Percentiles rank a stretch among this genome's conserved stretches.
Conservation (phyloP, 1,139 yeast species). For the Hyphopichia buzzinii region DNA sequence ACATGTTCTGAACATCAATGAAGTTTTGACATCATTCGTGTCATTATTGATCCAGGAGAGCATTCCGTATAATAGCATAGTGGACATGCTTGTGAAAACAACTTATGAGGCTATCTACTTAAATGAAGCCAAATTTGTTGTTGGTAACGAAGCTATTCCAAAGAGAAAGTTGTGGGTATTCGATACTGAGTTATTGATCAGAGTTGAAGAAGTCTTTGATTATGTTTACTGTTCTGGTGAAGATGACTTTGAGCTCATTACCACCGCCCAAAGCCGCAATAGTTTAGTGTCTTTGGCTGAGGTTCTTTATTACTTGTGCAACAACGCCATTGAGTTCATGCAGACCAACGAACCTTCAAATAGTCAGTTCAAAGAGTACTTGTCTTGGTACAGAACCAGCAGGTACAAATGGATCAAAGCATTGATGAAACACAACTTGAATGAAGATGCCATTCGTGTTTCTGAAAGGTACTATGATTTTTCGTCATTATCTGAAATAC, state of each 20-base stretch:
- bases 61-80: slow-evolving; percentile 21
- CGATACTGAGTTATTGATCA: slow-evolving; percentile 33
- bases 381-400: slow-evolving; percentile 32
- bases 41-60: slow-evolving; percentile 18
- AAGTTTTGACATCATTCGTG: slow-evolving; percentile 33
- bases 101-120: slow-evolving; percentile 43
- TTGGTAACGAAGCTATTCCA: slow-evolving; percentile 17
- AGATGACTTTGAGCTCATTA: slow-evolving; percentile 11
- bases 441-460: slow-evolving; percentile 56
- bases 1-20: slow-evolving; percentile 32
- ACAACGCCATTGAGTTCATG: slow-evolving; percentile 39
- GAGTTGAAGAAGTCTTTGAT: slow-evolving; percentile 32
- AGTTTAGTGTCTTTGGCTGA: slow-evolving; percentile 27
- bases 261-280: slow-evolving; percentile 13
- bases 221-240: slow-evolving; percentile 15
- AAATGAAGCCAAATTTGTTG: slow-evolving; percentile 37
- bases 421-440: slow-evolving; percentile 46
- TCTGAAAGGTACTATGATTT: slow-evolving; percentile 69
- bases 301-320: slow-evolving; percentile 36
- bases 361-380: slow-evolving; percentile 28
- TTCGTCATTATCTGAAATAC: slow-evolving; percentile 60
- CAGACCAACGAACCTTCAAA: slow-evolving; percentile 17
- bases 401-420: slow-evolving; percentile 53
- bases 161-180: slow-evolving; percentile 38
- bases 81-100: slow-evolving; percentile 33